These are phyloP conservation scores for Pisolithus microcarpus DNA, from an alignment of 768 basidiomycete genomes.

Conservation along the genomic window DNA sequence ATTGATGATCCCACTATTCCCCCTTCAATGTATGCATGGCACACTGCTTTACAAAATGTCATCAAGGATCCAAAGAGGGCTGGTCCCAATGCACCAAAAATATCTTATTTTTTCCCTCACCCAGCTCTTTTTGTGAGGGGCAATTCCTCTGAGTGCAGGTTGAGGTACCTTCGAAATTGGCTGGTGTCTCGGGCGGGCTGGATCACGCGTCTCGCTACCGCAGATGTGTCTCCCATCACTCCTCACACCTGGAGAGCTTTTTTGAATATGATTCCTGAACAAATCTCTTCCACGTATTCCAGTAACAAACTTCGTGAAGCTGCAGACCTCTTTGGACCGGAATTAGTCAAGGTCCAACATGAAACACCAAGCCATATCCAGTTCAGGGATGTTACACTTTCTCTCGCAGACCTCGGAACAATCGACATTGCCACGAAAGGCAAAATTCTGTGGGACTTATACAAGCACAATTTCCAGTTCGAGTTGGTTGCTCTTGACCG, in stretches of 20 bases:
- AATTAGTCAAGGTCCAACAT: background rate
- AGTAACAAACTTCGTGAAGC: background rate
- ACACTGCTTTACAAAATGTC: background rate
- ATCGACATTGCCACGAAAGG: background rate
- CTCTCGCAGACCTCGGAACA: background rate
- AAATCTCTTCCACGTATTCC: background rate
- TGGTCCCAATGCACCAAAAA: background rate
- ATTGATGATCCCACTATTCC: background rate
- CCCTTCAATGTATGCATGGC: background rate
- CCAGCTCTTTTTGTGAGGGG: background rate
- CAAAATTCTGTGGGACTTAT: conserved; percentile 14
- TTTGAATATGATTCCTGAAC: background rate
- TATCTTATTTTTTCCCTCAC: background rate
- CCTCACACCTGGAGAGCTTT: background rate
- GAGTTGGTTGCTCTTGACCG: conserved; percentile 14
- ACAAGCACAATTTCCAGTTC: conserved; percentile 12
- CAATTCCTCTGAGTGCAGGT: background rate
- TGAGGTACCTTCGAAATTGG: background rate
- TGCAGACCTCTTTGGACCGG: background rate
- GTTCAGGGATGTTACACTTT: background rate
- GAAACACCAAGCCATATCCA: background rate
- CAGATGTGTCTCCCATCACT: background rate
- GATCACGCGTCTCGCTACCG: background rate
- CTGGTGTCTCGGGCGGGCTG: background rate
- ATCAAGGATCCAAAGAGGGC: background rate